phyloP scores from a whole-genome alignment of 2,329 filamentous ascomycete genomes.

The Colletotrichum neosansevieriae region DNA sequence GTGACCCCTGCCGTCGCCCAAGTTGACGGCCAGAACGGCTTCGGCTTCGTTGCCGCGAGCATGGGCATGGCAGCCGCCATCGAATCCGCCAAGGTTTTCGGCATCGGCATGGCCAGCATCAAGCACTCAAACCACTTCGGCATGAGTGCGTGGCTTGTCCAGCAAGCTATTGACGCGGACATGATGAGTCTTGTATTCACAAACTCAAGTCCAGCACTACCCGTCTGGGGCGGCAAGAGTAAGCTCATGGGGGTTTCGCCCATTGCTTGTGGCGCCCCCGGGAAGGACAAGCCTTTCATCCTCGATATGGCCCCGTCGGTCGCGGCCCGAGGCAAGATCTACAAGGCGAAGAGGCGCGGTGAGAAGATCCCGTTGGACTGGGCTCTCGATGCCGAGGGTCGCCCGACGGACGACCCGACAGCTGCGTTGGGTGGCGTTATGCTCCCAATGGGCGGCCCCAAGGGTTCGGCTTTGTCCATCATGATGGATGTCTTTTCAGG shows the following conservation, averaged over 20 bases:
- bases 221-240: conserved; percentile 75
- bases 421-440: conserved; percentile 81
- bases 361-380: conserved; percentile 79
- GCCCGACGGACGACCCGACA: conserved; percentile 77
- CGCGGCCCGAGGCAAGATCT: conserved; percentile 78
- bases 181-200: conserved; percentile 80
- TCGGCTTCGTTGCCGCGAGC: conserved; percentile 79
- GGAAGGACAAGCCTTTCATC: conserved; percentile 72
- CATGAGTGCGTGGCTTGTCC: conserved; percentile 85
- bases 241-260: conserved; percentile 81
- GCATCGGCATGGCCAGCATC: conserved; percentile 81
- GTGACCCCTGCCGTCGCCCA: conserved; percentile 79
- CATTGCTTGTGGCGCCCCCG: conserved; percentile 81
- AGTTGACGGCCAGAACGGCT: conserved; percentile 76
- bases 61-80: conserved; percentile 76
- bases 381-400: conserved; percentile 80
- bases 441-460: conserved; percentile 88
- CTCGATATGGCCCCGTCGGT: conserved; percentile 81
- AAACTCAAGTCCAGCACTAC: conserved; percentile 78
- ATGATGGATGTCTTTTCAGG: conserved; percentile 95
- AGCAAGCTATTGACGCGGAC: conserved; percentile 78
- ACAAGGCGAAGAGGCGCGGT: conserved; percentile 75
- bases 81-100: conserved; percentile 71
- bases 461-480: conserved; percentile 80
- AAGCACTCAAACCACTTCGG: conserved; percentile 86